A percentile compares a stretch with the other conserved stretches of the same genome.
Conservation (phyloP, 192 early-diverging fungal genomes). For the Backusella circina region DNA sequence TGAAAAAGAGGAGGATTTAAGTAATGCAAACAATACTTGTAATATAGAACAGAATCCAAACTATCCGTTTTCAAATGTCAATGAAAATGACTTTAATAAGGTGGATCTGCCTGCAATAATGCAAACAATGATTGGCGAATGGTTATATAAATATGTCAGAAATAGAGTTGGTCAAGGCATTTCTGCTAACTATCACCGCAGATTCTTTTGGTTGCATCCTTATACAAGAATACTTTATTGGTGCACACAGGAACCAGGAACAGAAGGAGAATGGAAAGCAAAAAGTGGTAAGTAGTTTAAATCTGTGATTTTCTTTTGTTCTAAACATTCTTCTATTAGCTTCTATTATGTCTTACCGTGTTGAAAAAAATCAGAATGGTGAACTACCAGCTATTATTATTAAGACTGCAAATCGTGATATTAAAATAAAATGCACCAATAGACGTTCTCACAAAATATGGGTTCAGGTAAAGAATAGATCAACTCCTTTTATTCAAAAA, state of each 20-base stretch:
- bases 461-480: slow-evolving; percentile 49
- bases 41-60: neutral
- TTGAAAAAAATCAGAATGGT: slow-evolving; percentile 27
- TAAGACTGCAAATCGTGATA: slow-evolving; percentile 58
- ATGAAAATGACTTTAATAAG: neutral
- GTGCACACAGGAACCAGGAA: slow-evolving; percentile 61
- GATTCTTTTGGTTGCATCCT: slow-evolving; percentile 85
- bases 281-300: slow-evolving; percentile 44
- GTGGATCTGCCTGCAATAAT: slow-evolving; percentile 46
- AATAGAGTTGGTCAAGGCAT: slow-evolving; percentile 41
- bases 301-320: neutral
- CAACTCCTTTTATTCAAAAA: neutral
- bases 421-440: slow-evolving; percentile 66
- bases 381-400: slow-evolving; percentile 57
- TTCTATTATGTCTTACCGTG: slow-evolving; percentile 31
- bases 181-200: slow-evolving; percentile 59
- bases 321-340: neutral
- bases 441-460: slow-evolving; percentile 66
- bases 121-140: slow-evolving; percentile 81
- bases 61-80: neutral
- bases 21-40: neutral
- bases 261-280: slow-evolving; percentile 34
- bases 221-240: slow-evolving; percentile 77
- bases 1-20: neutral
- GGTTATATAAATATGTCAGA: slow-evolving; percentile 69